Evolutionary conservation across 2,329 filamentous ascomycete genomes (phyloP).

Genomic region (Neonectria ditissima): DNA sequence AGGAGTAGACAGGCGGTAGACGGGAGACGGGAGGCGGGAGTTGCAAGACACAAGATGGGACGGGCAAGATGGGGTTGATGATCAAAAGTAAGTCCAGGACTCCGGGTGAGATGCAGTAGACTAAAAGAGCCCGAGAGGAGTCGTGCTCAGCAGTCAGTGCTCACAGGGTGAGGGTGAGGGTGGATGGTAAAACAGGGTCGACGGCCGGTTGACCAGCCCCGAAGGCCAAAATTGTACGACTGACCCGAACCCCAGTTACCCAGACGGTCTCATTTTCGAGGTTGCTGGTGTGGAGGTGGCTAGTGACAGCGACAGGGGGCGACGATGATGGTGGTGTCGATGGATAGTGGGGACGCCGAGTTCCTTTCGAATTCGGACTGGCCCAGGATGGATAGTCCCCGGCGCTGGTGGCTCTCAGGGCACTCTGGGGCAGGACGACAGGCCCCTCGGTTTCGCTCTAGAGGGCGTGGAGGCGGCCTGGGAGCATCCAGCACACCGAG

Average conservation of each 20-base stretch:
- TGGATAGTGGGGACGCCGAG: conserved; percentile 44
- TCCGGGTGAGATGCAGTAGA: conserved; percentile 23
- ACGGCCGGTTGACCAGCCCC: conserved; percentile 36
- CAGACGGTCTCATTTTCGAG: conserved; percentile 44
- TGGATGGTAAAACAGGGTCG: conserved; percentile 36
- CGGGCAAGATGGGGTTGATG: conserved; percentile 41
- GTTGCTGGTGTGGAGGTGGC: conserved; percentile 49
- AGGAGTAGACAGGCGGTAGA: conserved; percentile 30
- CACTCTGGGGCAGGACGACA: conserved; percentile 37
- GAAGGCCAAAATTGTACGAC: conserved; percentile 46
- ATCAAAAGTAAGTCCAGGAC: conserved; percentile 44
- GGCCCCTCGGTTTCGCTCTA: conserved; percentile 32
- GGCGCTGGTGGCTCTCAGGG: conserved; percentile 12
- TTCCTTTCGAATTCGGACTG: conserved; percentile 29
- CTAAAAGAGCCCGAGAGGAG: background rate
- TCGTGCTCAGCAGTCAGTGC: conserved; percentile 16
- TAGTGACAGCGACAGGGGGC: conserved; percentile 46
- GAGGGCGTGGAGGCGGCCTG: conserved; percentile 1
- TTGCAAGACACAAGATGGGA: conserved; percentile 36
- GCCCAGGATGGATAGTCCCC: conserved; percentile 22
- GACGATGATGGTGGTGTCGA: conserved; percentile 48
- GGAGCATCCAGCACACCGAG: conserved; percentile 16
- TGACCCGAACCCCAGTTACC: conserved; percentile 43
- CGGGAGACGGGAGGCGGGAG: conserved; percentile 33
- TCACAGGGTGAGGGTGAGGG: conserved; percentile 26